Conservation (phyloP, 306 rosid genomes). For the Dalbergia oliveri region DNA sequence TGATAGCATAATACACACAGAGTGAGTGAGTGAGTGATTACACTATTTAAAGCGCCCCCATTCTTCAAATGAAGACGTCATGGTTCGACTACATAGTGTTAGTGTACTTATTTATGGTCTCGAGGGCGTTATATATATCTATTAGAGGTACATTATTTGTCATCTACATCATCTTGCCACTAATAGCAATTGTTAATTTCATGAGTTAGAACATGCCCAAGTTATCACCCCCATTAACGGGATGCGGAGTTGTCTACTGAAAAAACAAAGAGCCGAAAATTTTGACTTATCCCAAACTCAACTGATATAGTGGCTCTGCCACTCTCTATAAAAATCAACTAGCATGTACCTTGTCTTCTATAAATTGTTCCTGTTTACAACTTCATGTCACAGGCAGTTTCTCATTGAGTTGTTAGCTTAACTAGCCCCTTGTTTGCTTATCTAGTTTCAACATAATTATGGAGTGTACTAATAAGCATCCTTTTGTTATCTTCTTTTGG, state of each 20-base stretch:
- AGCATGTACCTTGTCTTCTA: conserved; percentile 33
- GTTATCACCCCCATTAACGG: not conserved
- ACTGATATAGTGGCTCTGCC: conserved; percentile 66
- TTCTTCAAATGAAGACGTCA: conserved; percentile 33
- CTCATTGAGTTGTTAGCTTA: conserved; percentile 35
- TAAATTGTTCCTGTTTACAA: conserved; percentile 50
- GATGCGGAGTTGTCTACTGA: not conserved
- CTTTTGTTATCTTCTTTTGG: conserved; percentile 50
- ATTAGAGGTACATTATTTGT: too few species aligned
- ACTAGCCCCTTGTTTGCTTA: not conserved
- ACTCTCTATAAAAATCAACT: conserved; percentile 45
- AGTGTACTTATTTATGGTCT: not conserved
- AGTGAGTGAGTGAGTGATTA: not conserved
- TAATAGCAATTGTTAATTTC: conserved; percentile 43
- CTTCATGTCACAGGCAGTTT: conserved; percentile 23
- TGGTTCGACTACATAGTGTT: conserved; percentile 41
- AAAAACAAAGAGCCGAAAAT: conserved; percentile 39
- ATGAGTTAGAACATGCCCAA: conserved; percentile 31
- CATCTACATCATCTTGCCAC: conserved; percentile 56
- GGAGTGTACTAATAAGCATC: conserved; percentile 53
- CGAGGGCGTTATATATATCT: too few species aligned
- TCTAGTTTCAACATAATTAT: conserved; percentile 4
- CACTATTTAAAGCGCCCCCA: not conserved
- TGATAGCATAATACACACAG: not conserved
- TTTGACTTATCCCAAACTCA: conserved; percentile 62